Evolutionary conservation across 805 yeast species (phyloP).

Genomic region (Ogataea paraovalis): DNA sequence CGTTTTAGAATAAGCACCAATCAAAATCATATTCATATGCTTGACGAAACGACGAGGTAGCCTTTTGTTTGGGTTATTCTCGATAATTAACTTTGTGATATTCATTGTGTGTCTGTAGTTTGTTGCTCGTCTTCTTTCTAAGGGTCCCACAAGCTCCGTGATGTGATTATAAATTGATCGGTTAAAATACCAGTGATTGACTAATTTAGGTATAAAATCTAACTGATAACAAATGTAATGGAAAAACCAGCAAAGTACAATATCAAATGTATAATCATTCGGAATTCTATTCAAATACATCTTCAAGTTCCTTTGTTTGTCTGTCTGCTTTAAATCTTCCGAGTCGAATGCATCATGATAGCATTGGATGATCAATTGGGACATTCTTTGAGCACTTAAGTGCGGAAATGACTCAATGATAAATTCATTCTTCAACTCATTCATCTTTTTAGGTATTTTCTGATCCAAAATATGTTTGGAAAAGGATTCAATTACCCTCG

Average conservation of each 20-base stretch:
- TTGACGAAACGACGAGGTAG: no score
- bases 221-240: background rate
- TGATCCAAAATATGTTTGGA: background rate
- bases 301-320: background rate
- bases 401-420: background rate
- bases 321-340: background rate
- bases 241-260: background rate
- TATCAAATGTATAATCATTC: background rate
- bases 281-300: background rate
- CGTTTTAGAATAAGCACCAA: background rate
- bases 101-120: no score
- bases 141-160: no score
- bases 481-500: background rate
- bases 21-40: no score
- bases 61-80: no score
- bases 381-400: background rate
- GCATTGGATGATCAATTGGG: background rate
- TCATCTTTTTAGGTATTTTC: no score
- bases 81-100: no score
- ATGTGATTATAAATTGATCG: no score
- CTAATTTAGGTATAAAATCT: background rate
- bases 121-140: no score
- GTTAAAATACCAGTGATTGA: background rate
- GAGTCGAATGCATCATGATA: background rate
- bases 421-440: background rate